phyloP scores from a whole-genome alignment of 495 filamentous ascomycete genomes.

The Talaromyces stipitatus region DNA sequence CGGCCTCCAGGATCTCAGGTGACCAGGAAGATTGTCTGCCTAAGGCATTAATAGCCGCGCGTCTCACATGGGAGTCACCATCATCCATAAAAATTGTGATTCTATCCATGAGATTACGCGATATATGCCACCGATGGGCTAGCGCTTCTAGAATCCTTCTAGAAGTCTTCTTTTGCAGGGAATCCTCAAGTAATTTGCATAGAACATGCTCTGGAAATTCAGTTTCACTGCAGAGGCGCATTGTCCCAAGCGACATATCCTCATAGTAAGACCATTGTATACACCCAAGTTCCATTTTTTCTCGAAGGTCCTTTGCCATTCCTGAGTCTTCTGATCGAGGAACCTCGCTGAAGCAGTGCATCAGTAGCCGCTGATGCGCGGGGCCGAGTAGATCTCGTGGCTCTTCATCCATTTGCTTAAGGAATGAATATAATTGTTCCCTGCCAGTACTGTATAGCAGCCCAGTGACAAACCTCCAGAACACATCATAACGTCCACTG shows the following conservation, averaged over 20 bases:
- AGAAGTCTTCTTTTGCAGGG: conserved; percentile 4
- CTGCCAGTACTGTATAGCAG: conserved; percentile 17
- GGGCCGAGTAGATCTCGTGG: conserved; percentile 31
- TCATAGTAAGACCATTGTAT: conserved; percentile 1
- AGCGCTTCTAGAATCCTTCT: conserved; percentile 10
- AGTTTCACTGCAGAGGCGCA: conserved; percentile 11
- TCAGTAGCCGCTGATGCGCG: conserved; percentile 29
- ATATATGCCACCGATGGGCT: conserved; percentile 10
- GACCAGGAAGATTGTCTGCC: no score
- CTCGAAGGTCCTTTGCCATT: conserved; percentile 13
- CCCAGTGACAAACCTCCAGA: conserved; percentile 39
- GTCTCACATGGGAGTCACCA: background rate
- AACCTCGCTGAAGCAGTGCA: conserved; percentile 32
- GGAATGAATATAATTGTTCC: conserved; percentile 16
- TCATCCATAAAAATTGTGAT: conserved; percentile 9
- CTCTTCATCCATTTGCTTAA: conserved; percentile 25
- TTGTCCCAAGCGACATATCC: background rate
- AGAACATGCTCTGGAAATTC: conserved; percentile 19
- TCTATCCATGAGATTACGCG: conserved; percentile 11
- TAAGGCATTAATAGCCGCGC: no score
- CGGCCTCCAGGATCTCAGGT: no score
- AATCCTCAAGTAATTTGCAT: conserved; percentile 10
- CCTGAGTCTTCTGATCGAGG: conserved; percentile 13
- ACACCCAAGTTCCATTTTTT: background rate
- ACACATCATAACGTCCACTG: conserved; percentile 27